Conservation (phyloP, 2,329 filamentous ascomycete genomes). For the Tolypocladium cylindrosporum region DNA sequence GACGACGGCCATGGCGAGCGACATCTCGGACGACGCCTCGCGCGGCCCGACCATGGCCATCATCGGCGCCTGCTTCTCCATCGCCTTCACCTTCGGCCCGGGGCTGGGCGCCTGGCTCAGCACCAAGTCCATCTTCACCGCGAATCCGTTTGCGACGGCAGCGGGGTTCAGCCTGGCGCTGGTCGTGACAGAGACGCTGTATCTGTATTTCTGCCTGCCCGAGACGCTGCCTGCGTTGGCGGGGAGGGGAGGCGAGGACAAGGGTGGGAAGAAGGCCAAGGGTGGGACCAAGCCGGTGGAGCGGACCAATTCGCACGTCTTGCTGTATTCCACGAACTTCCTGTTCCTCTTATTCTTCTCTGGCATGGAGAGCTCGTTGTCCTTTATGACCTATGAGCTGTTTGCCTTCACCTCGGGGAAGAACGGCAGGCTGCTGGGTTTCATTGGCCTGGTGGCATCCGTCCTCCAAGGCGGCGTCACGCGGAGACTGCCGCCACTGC, state of each 20-base stretch:
- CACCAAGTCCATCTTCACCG: conserved; percentile 64
- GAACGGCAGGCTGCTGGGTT: conserved; percentile 80
- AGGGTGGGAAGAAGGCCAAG: conserved; percentile 12
- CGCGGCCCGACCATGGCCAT: conserved; percentile 91
- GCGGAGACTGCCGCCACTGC: conserved; percentile 69
- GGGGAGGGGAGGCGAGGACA: conserved; percentile 17
- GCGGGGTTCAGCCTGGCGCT: conserved; percentile 79
- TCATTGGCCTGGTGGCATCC: conserved; percentile 83
- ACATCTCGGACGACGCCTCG: conserved; percentile 79
- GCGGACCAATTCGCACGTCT: conserved; percentile 70
- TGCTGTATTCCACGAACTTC: conserved; percentile 82
- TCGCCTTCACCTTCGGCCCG: conserved; percentile 94
- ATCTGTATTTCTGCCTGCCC: conserved; percentile 74
- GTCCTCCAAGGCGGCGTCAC: conserved; percentile 91
- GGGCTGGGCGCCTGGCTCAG: conserved; percentile 82
- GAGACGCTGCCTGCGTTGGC: conserved; percentile 67
- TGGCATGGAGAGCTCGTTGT: conserved; percentile 94
- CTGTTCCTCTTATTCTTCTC: conserved; percentile 94
- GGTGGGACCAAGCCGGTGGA: conserved; percentile 18
- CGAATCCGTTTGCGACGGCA: conserved; percentile 89
- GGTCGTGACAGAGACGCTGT: conserved; percentile 78
- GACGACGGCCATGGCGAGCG: conserved; percentile 90
- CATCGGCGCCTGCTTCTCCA: conserved; percentile 91
- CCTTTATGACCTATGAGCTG: conserved; percentile 94
- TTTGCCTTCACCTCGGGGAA: conserved; percentile 72